Evolutionary conservation across 1,284 basidiomycete species (phyloP).

Genomic region (Fomitopsis betulina): DNA sequence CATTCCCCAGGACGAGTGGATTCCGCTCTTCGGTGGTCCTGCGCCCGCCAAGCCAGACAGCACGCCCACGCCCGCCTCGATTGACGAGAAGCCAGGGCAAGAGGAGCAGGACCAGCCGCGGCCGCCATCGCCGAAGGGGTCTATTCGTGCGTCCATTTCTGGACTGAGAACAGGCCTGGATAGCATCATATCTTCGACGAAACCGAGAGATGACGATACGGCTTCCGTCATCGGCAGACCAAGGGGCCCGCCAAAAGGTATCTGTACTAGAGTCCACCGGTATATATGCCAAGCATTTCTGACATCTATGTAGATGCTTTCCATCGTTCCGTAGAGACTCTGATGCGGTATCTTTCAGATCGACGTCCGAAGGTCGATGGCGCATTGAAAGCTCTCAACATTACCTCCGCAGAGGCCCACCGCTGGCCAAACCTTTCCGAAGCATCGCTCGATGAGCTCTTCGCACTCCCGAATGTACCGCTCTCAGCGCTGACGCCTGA

Average conservation of each 20-base stretch:
- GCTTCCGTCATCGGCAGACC: slow-evolving; percentile 41
- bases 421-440: slow-evolving; percentile 61
- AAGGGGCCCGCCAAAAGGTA: slow-evolving; percentile 31
- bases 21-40: slow-evolving; percentile 83
- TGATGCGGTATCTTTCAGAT: slow-evolving; percentile 76
- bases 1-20: slow-evolving; percentile 72
- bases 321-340: slow-evolving; percentile 62
- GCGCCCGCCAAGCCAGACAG: slow-evolving; percentile 15
- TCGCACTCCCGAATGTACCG: slow-evolving; percentile 69
- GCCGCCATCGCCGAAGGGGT: slow-evolving; percentile 38
- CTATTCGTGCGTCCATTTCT: slow-evolving; percentile 35
- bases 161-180: slow-evolving; percentile 51
- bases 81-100: slow-evolving; percentile 13
- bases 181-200: slow-evolving; percentile 39
- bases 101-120: slow-evolving; percentile 13
- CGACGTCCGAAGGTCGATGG: slow-evolving; percentile 80
- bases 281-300: not conserved
- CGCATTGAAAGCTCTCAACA: slow-evolving; percentile 66
- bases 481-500: slow-evolving; percentile 69
- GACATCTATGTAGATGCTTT: slow-evolving; percentile 42
- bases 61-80: slow-evolving; percentile 3
- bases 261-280: slow-evolving; percentile 12
- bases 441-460: slow-evolving; percentile 67
- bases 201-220: slow-evolving; percentile 51
- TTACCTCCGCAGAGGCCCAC: slow-evolving; percentile 66